Conservation (phyloP, 257 asterid genomes). For the Jaltomata sinuosa region DNA sequence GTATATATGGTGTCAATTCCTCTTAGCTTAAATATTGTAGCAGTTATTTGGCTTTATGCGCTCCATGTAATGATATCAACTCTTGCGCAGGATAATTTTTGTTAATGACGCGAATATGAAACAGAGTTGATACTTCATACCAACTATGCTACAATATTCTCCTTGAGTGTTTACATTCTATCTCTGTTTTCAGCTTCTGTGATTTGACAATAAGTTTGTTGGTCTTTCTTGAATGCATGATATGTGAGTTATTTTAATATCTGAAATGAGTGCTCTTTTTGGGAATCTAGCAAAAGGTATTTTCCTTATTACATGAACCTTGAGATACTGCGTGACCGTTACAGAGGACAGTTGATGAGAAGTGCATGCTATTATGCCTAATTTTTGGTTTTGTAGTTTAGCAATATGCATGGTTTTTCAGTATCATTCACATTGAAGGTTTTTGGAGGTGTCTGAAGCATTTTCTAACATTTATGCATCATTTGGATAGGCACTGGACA, state of each 20-base stretch:
- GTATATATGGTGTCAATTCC: background rate
- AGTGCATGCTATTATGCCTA: background rate
- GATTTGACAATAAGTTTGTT: background rate
- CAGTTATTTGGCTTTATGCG: background rate
- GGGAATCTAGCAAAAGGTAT: background rate
- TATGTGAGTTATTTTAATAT: background rate
- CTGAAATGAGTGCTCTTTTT: background rate
- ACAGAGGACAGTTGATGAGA: background rate
- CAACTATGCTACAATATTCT: background rate
- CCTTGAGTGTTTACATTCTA: background rate
- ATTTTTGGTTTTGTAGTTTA: background rate
- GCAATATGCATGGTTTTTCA: background rate
- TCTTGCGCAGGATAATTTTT: background rate
- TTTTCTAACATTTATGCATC: background rate
- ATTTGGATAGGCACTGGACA: conserved; percentile 66
- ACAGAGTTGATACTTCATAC: background rate
- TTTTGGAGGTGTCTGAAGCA: background rate
- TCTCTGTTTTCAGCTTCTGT: background rate
- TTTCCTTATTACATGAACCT: background rate
- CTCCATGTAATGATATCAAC: background rate
- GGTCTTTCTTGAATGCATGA: background rate
- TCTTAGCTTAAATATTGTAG: background rate
- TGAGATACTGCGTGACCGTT: background rate
- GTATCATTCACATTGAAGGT: background rate
- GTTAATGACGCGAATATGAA: background rate